Base-by-base conservation (phyloP, 1,284 basidiomycete genomes). In the Sparassis latifolia region DNA sequence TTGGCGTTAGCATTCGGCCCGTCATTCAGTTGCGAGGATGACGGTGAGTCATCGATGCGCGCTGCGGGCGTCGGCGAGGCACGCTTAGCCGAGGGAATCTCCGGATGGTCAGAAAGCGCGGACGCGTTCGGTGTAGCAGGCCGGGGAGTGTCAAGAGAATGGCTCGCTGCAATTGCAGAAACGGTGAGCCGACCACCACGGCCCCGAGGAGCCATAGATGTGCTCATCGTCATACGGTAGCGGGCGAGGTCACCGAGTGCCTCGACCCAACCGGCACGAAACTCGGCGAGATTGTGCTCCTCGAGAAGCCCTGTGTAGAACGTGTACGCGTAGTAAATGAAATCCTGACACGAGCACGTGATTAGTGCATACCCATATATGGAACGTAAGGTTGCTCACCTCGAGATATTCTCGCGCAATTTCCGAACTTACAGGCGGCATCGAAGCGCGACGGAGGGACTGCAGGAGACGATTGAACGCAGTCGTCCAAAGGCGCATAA, bases 241-340 rank as follows among this genome's bases (percentile, higher is more conserved):
- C 95, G 78, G 0, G 96, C 94, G 33, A 99, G 78, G 68, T 98
- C 95, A 29, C 96, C 96, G 10, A 99, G 82, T 4, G 94, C 92
- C 66, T 99, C 95, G 48, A 98, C 83, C 94, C 96, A 99, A 1
- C 85, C 84, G 1, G 81, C 75, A 52, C 86, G 83, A 72, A 95
- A 95, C 6, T 72, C 68, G 9, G 68, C 69, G 48, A 97, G 79
- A 2, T 73, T 78, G 20, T 82, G 82, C 62, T 95, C 88, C 63
- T 98, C 96, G 49, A 93, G 76, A 5, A 99, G 78, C 42, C 86
- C 84, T 0, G 92, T 88, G 71, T 98, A 98, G 62, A 95, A 96
- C 0, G 84, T 85, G 68, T 99, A 99, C 0, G 95, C 90, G 60
- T 92, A 96, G 63, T 95, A 94, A 47, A 98, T 92, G 60, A 95